Evolutionary conservation across 257 asterid genomes (phyloP).

Genomic region (Lantana camara): DNA sequence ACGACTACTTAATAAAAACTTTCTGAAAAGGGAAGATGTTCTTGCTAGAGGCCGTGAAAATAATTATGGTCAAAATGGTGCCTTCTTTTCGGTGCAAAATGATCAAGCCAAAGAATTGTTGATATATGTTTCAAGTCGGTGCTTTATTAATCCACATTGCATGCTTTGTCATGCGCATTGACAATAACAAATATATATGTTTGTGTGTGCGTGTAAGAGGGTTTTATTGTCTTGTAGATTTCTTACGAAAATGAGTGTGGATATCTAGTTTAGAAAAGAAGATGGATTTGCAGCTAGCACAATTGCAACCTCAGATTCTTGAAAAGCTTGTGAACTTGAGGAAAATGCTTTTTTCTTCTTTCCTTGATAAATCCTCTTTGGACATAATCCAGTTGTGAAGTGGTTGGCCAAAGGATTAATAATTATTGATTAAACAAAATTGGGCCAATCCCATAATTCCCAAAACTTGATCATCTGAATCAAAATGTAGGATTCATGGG

Average conservation of each 20-base stretch:
- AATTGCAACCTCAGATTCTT: slow-evolving; percentile 30
- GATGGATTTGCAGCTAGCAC: slow-evolving; percentile 24
- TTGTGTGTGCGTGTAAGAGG: slow-evolving; percentile 49
- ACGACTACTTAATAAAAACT: slow-evolving; percentile 25
- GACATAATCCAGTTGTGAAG: slow-evolving; percentile 19
- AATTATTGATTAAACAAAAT: slow-evolving; percentile 27
- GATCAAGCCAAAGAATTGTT: slow-evolving; percentile 25
- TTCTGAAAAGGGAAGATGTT: background rate
- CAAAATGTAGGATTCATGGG: slow-evolving; percentile 18
- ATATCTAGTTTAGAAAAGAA: slow-evolving; percentile 31
- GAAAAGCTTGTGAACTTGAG: slow-evolving; percentile 33
- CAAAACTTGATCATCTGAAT: slow-evolving; percentile 29
- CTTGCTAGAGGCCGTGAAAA: background rate
- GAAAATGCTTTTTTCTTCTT: slow-evolving; percentile 15
- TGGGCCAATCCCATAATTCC: slow-evolving; percentile 28
- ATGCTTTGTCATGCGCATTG: slow-evolving; percentile 28
- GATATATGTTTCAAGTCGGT: slow-evolving; percentile 33
- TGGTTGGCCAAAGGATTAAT: slow-evolving; percentile 37
- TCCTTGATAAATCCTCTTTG: slow-evolving; percentile 24
- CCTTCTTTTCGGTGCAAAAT: slow-evolving; percentile 79
- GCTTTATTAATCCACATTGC: slow-evolving; percentile 35
- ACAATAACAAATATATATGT: slow-evolving; percentile 24
- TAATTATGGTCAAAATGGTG: slow-evolving; percentile 25
- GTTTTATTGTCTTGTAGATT: slow-evolving; percentile 41
- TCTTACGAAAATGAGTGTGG: slow-evolving; percentile 26